Base-by-base conservation (phyloP, 2,329 filamentous ascomycete genomes). In the Monilinia fructicola region DNA sequence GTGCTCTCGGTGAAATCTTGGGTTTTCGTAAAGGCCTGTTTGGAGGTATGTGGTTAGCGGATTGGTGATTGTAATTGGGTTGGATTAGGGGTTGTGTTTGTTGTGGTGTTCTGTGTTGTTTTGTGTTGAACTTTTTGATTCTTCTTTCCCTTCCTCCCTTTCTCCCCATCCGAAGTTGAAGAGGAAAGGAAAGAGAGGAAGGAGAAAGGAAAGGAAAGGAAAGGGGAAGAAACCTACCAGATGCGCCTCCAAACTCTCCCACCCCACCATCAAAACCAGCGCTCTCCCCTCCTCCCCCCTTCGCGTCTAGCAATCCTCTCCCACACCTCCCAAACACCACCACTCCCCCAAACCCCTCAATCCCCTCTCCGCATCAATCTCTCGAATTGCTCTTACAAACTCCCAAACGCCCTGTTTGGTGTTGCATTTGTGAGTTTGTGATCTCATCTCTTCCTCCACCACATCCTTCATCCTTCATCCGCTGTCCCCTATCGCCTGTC, bases 201-300 rank as follows among this genome's bases (percentile, higher is more conserved):
- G 23, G 6, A 31, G 26, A 1, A 16, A 59, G 18, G 5, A 50
- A 10, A 50, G 23, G 16, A 18, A 28, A 58, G 2, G n/a, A n/a
- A n/a, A n/a, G n/a, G n/a, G n/a, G n/a, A n/a, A n/a, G n/a, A n/a
- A 31, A 7, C 52, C 11, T 23, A 64, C 62, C 68, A 71, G 61
- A 68, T 74, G 74, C 21, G 42, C 62, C 58, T 72, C 73, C 50
- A 66, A 68, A 54, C 61, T 71, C 64, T 71, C 66, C 74, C 74
- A 75, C 7, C 69, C 72, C 26, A 70, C 16, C 28, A 67, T 54
- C 16, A 72, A 44, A 38, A 71, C 67, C 9, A 67, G 31, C 1
- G 67, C 71, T 42, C 60, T 72, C 7, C 68, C 71, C 59, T 67
- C 63, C 28, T 62, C 65, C 16, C 68, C 38, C 64, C 4, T 21